Percentiles rank a stretch among this genome's conserved stretches.
phyloP scores from a whole-genome alignment of 345 rosid genomes.

The Pistacia vera region DNA sequence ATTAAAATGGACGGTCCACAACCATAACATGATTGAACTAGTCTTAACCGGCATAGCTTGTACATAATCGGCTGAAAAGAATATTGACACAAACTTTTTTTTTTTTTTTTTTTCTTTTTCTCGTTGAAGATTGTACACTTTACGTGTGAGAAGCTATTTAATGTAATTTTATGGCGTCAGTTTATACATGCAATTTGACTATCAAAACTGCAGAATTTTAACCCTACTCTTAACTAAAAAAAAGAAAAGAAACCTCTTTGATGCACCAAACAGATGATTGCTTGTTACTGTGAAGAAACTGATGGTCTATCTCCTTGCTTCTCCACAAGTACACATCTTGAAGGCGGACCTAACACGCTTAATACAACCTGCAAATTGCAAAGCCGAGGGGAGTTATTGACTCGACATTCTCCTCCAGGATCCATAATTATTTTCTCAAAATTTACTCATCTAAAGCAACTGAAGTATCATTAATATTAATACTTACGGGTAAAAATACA shows the following conservation, averaged over 20 bases:
- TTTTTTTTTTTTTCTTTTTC: neutral
- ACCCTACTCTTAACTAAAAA: conserved; percentile 3
- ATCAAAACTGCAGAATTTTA: conserved; percentile 7
- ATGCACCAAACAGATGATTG: conserved; percentile 11
- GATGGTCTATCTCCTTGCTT: conserved; percentile 73
- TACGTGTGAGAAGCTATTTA: conserved; percentile 24
- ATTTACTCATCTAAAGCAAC: no score
- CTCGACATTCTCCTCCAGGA: neutral
- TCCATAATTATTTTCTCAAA: neutral
- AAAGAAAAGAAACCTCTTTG: conserved; percentile 9
- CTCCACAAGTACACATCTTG: conserved; percentile 62
- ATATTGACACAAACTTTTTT: neutral
- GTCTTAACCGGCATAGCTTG: no score
- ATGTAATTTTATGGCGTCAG: neutral
- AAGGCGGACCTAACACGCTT: conserved; percentile 93
- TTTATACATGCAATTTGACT: conserved; percentile 18
- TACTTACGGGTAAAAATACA: conserved; percentile 88
- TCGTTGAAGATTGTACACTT: conserved; percentile 10
- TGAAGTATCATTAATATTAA: no score
- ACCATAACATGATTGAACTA: no score
- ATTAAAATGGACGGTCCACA: no score
- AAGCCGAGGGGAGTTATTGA: neutral
- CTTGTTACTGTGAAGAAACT: conserved; percentile 51
- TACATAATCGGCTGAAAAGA: neutral
- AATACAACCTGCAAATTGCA: conserved; percentile 67